These are phyloP conservation scores for Microdochium nivale DNA, from an alignment of 2,329 filamentous ascomycete genomes.

Conservation along the genomic window DNA sequence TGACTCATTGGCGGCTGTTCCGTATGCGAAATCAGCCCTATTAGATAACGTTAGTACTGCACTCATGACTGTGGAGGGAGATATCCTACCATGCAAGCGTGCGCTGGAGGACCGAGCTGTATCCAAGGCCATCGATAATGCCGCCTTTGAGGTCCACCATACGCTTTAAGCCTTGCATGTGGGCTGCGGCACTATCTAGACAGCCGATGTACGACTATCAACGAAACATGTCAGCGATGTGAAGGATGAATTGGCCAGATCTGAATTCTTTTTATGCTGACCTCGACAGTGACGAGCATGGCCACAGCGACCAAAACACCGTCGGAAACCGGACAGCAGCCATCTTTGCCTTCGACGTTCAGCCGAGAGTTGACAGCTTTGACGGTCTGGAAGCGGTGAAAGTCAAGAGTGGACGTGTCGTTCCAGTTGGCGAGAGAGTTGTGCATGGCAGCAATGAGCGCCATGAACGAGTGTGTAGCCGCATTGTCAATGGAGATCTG, in stretches of 20 bases:
- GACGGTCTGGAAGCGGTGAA: conserved; percentile 22
- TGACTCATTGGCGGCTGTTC: conserved; percentile 17
- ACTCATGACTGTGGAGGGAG: background rate
- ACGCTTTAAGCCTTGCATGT: conserved; percentile 21
- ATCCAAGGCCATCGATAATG: conserved; percentile 18
- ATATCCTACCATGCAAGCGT: conserved; percentile 19
- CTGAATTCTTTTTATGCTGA: conserved; percentile 3
- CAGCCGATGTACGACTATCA: conserved; percentile 19
- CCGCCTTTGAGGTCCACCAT: conserved; percentile 22
- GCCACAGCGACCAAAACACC: conserved; percentile 21
- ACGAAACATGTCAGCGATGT: background rate
- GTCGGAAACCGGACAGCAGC: conserved; percentile 19
- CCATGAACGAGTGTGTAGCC: conserved; percentile 22
- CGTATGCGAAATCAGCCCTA: conserved; percentile 24
- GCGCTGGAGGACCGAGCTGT: conserved; percentile 20
- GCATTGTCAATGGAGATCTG: conserved; percentile 22
- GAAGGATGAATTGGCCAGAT: background rate
- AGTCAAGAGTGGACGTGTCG: conserved; percentile 22
- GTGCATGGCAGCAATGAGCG: conserved; percentile 23
- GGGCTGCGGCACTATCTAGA: conserved; percentile 17
- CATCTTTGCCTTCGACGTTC: conserved; percentile 19
- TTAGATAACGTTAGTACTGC: conserved; percentile 5
- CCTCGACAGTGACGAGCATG: conserved; percentile 22
- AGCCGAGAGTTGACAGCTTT: conserved; percentile 22
- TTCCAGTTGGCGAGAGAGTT: conserved; percentile 22